Evolutionary conservation across 1,139 yeast genomes (phyloP).

Genomic region (Geotrichum reessii): DNA sequence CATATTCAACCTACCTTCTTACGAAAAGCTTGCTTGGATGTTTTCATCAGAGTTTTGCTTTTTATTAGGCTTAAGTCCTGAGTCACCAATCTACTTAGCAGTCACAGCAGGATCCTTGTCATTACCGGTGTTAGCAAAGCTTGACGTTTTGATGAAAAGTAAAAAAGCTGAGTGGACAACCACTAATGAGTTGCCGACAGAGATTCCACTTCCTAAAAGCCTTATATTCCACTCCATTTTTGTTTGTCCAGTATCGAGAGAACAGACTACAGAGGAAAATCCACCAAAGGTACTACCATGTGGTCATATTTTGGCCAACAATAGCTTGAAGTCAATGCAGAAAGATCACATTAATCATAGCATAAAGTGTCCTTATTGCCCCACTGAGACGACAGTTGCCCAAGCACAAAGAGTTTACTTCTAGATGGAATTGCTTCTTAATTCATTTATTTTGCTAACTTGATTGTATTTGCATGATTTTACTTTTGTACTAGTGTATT

Average conservation of each 20-base stretch:
- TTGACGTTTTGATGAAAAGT: slow-evolving; percentile 45
- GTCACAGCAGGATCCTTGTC: slow-evolving; percentile 67
- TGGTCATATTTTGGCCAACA: slow-evolving; percentile 54
- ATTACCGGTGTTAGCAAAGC: slow-evolving; percentile 66
- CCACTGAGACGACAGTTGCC: slow-evolving; percentile 37
- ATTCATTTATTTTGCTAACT: neutral
- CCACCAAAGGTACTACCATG: slow-evolving; percentile 63
- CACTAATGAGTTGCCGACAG: slow-evolving; percentile 54
- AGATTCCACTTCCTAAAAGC: slow-evolving; percentile 48
- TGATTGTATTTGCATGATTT: neutral
- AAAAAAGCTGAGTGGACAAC: slow-evolving; percentile 54
- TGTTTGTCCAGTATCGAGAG: slow-evolving; percentile 87
- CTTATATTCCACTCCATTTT: slow-evolving; percentile 73
- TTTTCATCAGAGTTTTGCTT: slow-evolving; percentile 66
- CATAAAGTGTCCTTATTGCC: slow-evolving; percentile 68
- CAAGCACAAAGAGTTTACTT: slow-evolving; percentile 31
- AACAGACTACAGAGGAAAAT: slow-evolving; percentile 58
- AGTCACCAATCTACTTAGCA: slow-evolving; percentile 65
- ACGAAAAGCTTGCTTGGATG: slow-evolving; percentile 46
- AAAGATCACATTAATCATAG: slow-evolving; percentile 34
- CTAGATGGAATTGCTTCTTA: slow-evolving; percentile 14
- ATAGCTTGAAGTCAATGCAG: slow-evolving; percentile 43
- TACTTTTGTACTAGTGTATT: neutral
- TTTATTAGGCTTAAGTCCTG: slow-evolving; percentile 56
- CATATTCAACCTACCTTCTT: slow-evolving; percentile 31